Base-by-base conservation (phyloP, 2,329 filamentous ascomycete genomes). In the Seiridium cupressi region DNA sequence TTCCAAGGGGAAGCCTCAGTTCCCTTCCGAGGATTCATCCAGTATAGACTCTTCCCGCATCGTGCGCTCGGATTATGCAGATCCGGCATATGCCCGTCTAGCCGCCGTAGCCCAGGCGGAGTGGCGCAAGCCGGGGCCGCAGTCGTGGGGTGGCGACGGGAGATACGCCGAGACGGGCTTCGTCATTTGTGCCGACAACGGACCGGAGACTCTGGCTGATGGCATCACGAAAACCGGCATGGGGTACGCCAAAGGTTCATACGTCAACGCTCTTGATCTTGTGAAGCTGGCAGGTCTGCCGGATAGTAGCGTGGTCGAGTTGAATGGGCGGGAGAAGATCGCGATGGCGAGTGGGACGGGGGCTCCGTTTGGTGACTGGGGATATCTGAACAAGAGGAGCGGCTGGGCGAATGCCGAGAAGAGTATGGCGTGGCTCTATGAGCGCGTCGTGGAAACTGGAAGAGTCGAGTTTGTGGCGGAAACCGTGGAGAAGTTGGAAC, bases 321-420 rank as follows among this genome's bases (percentile, higher is more conserved):
- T 88, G 10, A 77, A 81, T 58, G 75, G 72, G 36, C 67, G 70
- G 9, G 70, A 75, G 35, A 78, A 77, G 31, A 78, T 89, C 57
- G 74, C 75, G 44, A 69, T 70, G 4, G 74, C 72, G 5, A 70
- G 84, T 36, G 77, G 78, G 9, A 83, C 79, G 0, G 77, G 79
- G 6, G 83, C 81, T 47, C 74, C 76, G 60, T 81, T 81, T 36
- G 91, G 86, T 11, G 82, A 81, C 63, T 87, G 81, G 80, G 91
- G 89, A 31, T 96, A 93, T 73, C 75, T 90, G 58, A 96, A 96
- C 72, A 81, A 81, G 57, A 79, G 82, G 35, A 89, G 88, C 44
- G 92, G 92, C 5, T 96, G 92, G 92, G 91, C 89, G 2, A 84
- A 96, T 70, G 91, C 92, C 0, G 88, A 88, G 63, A 83, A 81